Conservation (phyloP, 371 early-diverging fungal genomes). For the Mucor circinelloides region DNA sequence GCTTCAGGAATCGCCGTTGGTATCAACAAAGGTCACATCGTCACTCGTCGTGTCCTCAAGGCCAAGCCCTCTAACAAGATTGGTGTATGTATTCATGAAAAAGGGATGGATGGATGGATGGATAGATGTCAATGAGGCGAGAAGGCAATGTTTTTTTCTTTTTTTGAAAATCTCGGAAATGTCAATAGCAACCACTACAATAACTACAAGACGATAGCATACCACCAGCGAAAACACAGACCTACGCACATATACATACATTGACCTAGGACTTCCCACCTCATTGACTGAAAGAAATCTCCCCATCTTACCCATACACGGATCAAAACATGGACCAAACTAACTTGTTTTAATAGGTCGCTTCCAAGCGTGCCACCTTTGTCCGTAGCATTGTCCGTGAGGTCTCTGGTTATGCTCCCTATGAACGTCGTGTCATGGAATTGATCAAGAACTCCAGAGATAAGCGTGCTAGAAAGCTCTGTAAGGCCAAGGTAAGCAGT, state of each 20-base stretch:
- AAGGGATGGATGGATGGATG: constrained; percentile 39
- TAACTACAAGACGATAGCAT: too few relatives aligned
- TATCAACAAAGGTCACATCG: constrained; percentile 80
- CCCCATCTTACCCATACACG: not conserved
- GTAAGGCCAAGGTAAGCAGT: constrained; percentile 95
- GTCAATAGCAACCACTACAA: not conserved
- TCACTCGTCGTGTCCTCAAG: constrained; percentile 73
- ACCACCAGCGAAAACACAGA: too few relatives aligned
- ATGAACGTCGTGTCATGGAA: constrained; percentile 99
- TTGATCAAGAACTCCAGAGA: constrained; percentile 99
- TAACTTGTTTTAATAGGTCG: constrained; percentile 45
- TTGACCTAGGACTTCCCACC: not conserved
- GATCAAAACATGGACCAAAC: not conserved
- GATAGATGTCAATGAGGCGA: not conserved
- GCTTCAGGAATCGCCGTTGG: constrained; percentile 72
- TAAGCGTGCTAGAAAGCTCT: constrained; percentile 98
- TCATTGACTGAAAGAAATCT: not conserved
- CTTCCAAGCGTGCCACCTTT: constrained; percentile 87
- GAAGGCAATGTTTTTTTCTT: too few relatives aligned
- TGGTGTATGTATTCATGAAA: constrained; percentile 75
- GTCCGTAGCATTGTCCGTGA: constrained; percentile 95
- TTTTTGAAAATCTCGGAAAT: not conserved
- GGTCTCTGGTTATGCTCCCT: constrained; percentile 97
- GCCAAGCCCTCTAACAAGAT: constrained; percentile 83
- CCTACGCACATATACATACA: not conserved